Base-by-base conservation (phyloP, 257 asterid genomes). In the Nicotiana undulata region DNA sequence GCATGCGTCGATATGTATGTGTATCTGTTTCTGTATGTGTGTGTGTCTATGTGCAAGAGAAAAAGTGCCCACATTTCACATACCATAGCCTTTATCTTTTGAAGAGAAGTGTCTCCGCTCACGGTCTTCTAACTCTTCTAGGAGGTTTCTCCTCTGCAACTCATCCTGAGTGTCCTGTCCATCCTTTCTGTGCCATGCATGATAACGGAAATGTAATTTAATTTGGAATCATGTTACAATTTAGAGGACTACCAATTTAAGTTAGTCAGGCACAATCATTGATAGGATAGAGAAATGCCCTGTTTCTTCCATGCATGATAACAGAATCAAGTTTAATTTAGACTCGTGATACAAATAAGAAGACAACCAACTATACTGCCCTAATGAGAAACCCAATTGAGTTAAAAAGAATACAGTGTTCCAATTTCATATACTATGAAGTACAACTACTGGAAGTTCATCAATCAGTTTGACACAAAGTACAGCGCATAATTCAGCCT, bases 91-190 rank as follows among this genome's bases (percentile, higher is more conserved):
- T 86, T 83, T 82, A 86, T 93, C 97, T 83, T 89, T 93, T 4
- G 90, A 84, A 26, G 94, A 89, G 83, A 89, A 93, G 86, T 92
- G 97, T 87, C 93, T 91, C 80, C 91, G 87, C 90, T 93, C 98
- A 37, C 95, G 91, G 6, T 91, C 96, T 81, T 90, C 97, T 82
- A 93, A 85, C 86, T 93, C 98, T 6, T 92, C 94, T 56, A 96
- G 85, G 40, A 92, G 94, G 85, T 93, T 90, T 84, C 96, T 89
- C 88, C 83, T 89, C 76, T 90, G 91, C 74, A 92, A 44, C 85
- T 93, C 98, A 2, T 93, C 98, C 75, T 90, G 93, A 65, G 97
- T 91, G 81, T 93, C 98, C 76, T 93, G 98, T 70, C 98, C 98
- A 24, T 93, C 97, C 88, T 83, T 92, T 79, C 97, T 92, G 90